These are phyloP conservation scores for Phanerodontia chrysosporium DNA, from an alignment of 768 basidiomycete genomes.

Conservation along the genomic window DNA sequence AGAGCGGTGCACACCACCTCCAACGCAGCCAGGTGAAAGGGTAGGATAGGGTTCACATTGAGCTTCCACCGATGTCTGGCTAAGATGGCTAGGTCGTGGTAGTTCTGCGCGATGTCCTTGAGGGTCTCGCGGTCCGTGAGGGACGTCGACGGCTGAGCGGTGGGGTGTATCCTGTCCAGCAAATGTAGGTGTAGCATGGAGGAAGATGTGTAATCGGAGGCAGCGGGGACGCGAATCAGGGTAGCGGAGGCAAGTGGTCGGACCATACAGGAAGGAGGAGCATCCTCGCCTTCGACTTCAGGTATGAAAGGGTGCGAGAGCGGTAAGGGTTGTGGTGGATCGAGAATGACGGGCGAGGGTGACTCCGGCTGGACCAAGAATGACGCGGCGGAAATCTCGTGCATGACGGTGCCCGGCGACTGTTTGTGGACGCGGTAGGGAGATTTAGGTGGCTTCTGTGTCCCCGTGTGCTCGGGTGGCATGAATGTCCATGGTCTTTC, in stretches of 20 bases:
- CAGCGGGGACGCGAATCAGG: slow-evolving; percentile 52
- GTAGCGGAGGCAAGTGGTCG: slow-evolving; percentile 55
- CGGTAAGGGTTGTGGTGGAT: slow-evolving; percentile 28
- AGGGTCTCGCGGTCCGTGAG: slow-evolving; percentile 30
- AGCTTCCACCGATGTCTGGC: slow-evolving; percentile 47
- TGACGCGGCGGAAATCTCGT: slow-evolving; percentile 40
- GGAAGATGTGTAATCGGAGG: slow-evolving; percentile 38
- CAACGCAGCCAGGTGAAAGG: slow-evolving; percentile 72
- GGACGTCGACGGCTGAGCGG: slow-evolving; percentile 29
- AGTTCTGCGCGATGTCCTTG: slow-evolving; percentile 63
- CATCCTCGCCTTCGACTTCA: slow-evolving; percentile 25
- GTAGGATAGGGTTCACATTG: slow-evolving; percentile 49
- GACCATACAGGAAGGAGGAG: slow-evolving; percentile 36
- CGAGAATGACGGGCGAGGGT: slow-evolving; percentile 30
- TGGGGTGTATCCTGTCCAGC: slow-evolving; percentile 45
- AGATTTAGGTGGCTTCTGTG: slow-evolving; percentile 19
- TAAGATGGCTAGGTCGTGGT: slow-evolving; percentile 65
- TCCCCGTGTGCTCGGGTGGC: slow-evolving; percentile 22
- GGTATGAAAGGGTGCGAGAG: slow-evolving; percentile 21
- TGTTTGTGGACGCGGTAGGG: slow-evolving; percentile 29
- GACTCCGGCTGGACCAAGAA: background rate
- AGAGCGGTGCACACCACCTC: slow-evolving; percentile 51
- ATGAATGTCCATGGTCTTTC: slow-evolving; percentile 59
- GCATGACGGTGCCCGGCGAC: slow-evolving; percentile 29
- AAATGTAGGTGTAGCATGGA: slow-evolving; percentile 60